Percentiles rank a stretch among this genome's conserved stretches.
phyloP scores from a whole-genome alignment of 1,284 basidiomycete genomes.

The Irpex sp. region DNA sequence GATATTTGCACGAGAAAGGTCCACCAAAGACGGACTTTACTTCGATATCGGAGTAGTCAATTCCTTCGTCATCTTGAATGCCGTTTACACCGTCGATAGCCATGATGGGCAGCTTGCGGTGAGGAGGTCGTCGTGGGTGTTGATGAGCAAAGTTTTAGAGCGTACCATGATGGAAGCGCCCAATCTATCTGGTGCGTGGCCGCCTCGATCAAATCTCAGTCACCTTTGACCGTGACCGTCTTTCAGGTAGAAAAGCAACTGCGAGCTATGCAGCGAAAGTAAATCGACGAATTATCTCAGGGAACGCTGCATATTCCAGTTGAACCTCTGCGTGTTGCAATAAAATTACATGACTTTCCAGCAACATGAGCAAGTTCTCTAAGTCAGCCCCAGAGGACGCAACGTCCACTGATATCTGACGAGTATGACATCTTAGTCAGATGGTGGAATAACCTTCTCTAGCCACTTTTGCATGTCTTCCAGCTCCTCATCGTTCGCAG shows the following conservation, averaged over 20 bases:
- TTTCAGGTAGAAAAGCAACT: background rate
- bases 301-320: no score
- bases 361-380: no score
- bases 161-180: background rate
- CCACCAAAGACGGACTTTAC: constrained; percentile 57
- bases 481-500: constrained; percentile 59
- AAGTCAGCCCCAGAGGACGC: no score
- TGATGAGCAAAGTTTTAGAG: constrained; percentile 14
- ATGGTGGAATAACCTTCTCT: constrained; percentile 34
- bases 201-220: background rate
- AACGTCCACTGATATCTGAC: background rate
- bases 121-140: constrained; percentile 6
- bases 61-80: constrained; percentile 41
- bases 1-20: background rate
- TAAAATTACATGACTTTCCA: no score
- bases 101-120: constrained; percentile 19
- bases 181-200: background rate
- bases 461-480: constrained; percentile 63
- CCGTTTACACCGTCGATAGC: constrained; percentile 30
- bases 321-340: no score
- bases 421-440: background rate
- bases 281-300: no score
- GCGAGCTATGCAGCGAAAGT: background rate
- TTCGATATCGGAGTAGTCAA: constrained; percentile 95
- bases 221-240: background rate